Evolutionary conservation across 129 eudicot genomes (phyloP).

Genomic region (Artemisia argyi): DNA sequence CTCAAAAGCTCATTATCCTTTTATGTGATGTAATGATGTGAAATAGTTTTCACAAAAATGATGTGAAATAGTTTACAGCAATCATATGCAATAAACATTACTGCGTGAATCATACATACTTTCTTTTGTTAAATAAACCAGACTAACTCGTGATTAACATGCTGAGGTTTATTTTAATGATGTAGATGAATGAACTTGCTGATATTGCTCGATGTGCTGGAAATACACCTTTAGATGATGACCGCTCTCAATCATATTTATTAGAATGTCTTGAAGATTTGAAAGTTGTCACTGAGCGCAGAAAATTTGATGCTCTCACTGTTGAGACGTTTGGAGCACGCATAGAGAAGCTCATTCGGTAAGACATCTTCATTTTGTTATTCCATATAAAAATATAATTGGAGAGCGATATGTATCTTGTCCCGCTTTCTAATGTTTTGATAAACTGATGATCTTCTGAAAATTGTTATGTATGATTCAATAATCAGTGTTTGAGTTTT

Average conservation of each 20-base stretch:
- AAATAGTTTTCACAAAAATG: background rate
- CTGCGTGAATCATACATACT: background rate
- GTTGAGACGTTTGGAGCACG: conserved; percentile 97
- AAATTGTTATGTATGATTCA: too few species aligned
- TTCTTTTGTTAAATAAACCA: conserved; percentile 3
- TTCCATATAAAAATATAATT: background rate
- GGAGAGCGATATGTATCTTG: background rate
- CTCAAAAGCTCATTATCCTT: background rate
- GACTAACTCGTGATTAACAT: background rate
- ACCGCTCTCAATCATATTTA: conserved; percentile 67
- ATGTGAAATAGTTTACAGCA: background rate
- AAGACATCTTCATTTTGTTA: conserved; percentile 20
- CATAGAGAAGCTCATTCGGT: conserved; percentile 90
- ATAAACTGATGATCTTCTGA: too few species aligned
- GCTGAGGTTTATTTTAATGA: conserved; percentile 14
- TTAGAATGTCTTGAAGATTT: conserved; percentile 91
- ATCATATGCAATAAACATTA: conserved; percentile 1
- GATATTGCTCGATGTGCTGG: conserved; percentile 93
- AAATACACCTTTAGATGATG: conserved; percentile 81
- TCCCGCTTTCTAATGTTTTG: background rate
- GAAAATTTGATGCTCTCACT: conserved; percentile 82
- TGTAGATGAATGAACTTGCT: conserved; percentile 91
- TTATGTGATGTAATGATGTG: conserved; percentile 4
- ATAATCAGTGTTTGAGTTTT: too few species aligned
- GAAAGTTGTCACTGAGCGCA: conserved; percentile 74